Conservation (phyloP, 2,329 filamentous ascomycete species). For the Sphaceloma murrayae region DNA sequence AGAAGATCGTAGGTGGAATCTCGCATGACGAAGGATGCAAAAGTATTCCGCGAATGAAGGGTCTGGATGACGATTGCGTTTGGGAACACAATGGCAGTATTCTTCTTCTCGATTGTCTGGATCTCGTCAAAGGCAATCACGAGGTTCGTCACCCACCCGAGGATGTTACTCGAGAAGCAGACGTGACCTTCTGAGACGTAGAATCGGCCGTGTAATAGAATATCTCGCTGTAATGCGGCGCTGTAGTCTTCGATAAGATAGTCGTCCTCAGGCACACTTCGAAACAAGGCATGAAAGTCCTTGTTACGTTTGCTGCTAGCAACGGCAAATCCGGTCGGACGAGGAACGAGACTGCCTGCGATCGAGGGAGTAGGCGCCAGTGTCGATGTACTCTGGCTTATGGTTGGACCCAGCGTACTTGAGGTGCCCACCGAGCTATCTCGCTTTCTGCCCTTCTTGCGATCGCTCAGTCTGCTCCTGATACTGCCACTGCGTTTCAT, state of each 20-base stretch:
- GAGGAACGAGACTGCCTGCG: slow-evolving; percentile 52
- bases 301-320: slow-evolving; percentile 93
- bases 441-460: slow-evolving; percentile 57
- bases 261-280: slow-evolving; percentile 94
- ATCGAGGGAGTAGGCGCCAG: slow-evolving; percentile 37
- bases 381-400: slow-evolving; percentile 60
- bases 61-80: slow-evolving; percentile 97
- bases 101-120: slow-evolving; percentile 92
- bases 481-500: slow-evolving; percentile 47
- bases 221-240: slow-evolving; percentile 89
- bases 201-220: slow-evolving; percentile 81
- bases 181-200: slow-evolving; percentile 97
- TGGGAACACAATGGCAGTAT: slow-evolving; percentile 87
- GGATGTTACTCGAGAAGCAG: slow-evolving; percentile 97
- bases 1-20: slow-evolving; percentile 96
- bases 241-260: slow-evolving; percentile 98
- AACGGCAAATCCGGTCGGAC: slow-evolving; percentile 88
- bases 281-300: slow-evolving; percentile 88
- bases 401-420: slow-evolving; percentile 60
- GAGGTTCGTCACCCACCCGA: slow-evolving; percentile 94
- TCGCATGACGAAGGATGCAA: slow-evolving; percentile 87
- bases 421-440: slow-evolving; percentile 62
- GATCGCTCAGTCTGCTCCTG: slow-evolving; percentile 43
- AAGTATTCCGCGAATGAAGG: slow-evolving; percentile 86
- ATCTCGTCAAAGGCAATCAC: slow-evolving; percentile 99